Evolutionary conservation across 192 early-diverging fungal species (phyloP).

Genomic region (Martensiomyces pterosporus): DNA sequence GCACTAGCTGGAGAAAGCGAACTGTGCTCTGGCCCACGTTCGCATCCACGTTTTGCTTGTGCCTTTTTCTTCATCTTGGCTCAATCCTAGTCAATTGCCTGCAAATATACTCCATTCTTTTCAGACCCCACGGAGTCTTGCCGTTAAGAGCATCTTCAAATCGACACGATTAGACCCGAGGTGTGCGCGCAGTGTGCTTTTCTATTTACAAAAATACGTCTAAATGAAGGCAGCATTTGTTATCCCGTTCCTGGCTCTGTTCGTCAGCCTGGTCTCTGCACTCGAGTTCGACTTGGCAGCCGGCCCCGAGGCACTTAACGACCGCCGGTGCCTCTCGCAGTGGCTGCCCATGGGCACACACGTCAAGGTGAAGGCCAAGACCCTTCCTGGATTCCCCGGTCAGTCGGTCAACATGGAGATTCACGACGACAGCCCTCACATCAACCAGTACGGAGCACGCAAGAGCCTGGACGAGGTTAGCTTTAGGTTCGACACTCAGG

Average conservation of each 20-base stretch:
- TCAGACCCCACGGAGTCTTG: no score
- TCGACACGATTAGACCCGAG: no score
- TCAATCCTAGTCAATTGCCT: no score
- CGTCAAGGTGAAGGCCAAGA: slow-evolving; percentile 65
- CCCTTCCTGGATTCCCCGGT: slow-evolving; percentile 61
- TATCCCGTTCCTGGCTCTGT: neutral
- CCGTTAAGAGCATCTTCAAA: no score
- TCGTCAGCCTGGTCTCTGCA: slow-evolving; percentile 25
- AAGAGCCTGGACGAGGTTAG: slow-evolving; percentile 58
- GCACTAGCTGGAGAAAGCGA: no score
- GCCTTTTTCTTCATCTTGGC: no score
- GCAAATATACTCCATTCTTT: no score
- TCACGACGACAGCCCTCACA: slow-evolving; percentile 64
- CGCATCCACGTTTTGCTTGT: no score
- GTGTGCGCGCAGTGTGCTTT: no score
- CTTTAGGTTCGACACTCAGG: slow-evolving; percentile 79
- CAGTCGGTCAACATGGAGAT: slow-evolving; percentile 64
- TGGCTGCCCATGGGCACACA: slow-evolving; percentile 66
- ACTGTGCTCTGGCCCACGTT: no score
- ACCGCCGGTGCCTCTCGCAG: slow-evolving; percentile 71
- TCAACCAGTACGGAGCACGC: slow-evolving; percentile 70
- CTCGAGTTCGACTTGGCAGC: slow-evolving; percentile 81
- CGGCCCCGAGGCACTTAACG: slow-evolving; percentile 28
- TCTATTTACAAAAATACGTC: neutral
- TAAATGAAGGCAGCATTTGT: neutral